Base-by-base conservation (phyloP, 1,284 basidiomycete species). In the Tylopilus sp. region DNA sequence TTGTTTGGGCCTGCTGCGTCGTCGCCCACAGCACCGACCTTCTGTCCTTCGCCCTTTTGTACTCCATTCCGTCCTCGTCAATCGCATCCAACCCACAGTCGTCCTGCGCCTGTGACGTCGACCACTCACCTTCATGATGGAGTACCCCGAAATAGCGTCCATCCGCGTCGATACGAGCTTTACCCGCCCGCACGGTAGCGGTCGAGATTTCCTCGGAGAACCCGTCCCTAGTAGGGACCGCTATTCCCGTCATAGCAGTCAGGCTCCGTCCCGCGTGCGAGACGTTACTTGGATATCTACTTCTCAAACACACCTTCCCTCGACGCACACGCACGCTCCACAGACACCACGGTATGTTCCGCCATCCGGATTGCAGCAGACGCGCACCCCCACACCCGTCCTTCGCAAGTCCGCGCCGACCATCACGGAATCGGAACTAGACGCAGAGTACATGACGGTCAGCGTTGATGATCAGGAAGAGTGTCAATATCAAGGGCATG, bases 361-460 rank as follows among this genome's bases (percentile, higher is more conserved):
- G 0, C 53, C 57, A 2, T 11, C 60, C 4, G 56, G 45, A 21
- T 64, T 53, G 41, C 63, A 55, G 33, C 63, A 50, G 6, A 30
- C 64, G 9, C 55, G 66, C 19, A 53, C 59, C 7, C 57, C 63
- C 23, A 67, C 65, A 1, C 63, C 63, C 10, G 52, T 64, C 18
- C 23, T 63, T 28, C 65, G 59, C 38, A 66, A 60, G 50, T 67
- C 63, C 15, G 61, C 56, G 0, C 63, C 61, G 26, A 68, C 66
- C 8, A 60, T 68, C n/a, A 48, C 63, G 21, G 63, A 69, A 31
- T 66, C 64, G 6, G 63, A 65, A 19, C 30, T 65, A 10, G 65
- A 67, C 18, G 63, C 64, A 41, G 63, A 64, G 38, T 68, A 67
- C 46, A 69, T 65, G 65, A 65, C 65, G 2, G 66, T 65, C 50